phyloP scores from a whole-genome alignment of 768 basidiomycete genomes.

The Psilocybe sp. region DNA sequence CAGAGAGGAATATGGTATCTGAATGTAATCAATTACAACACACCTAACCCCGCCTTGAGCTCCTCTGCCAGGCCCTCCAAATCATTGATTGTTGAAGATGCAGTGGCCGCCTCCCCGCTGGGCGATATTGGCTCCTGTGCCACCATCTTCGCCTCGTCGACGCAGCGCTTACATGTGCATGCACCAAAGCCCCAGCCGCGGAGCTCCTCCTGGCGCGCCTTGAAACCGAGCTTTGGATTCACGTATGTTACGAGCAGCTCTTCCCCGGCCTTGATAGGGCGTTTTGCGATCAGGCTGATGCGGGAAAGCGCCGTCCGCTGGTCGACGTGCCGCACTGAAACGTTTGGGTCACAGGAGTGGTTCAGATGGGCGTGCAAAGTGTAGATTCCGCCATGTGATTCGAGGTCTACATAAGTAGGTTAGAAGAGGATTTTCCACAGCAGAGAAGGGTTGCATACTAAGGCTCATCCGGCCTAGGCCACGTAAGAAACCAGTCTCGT shows the following conservation, averaged over 20 bases:
- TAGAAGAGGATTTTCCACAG: neutral
- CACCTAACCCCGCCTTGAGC: conserved; percentile 63
- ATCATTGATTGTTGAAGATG: conserved; percentile 17
- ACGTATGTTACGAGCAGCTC: conserved; percentile 82
- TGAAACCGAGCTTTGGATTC: conserved; percentile 52
- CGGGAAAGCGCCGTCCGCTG: conserved; percentile 65
- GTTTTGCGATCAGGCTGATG: conserved; percentile 71
- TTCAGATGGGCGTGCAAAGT: conserved; percentile 85
- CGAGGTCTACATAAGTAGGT: conserved; percentile 52
- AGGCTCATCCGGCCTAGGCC: conserved; percentile 78
- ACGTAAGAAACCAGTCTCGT: conserved; percentile 64
- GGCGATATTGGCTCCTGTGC: conserved; percentile 22
- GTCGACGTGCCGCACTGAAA: conserved; percentile 76
- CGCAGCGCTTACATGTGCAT: conserved; percentile 69
- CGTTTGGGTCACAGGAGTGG: conserved; percentile 79
- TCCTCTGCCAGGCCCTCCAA: conserved; percentile 54
- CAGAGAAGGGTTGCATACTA: conserved; percentile 47
- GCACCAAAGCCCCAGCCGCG: conserved; percentile 73
- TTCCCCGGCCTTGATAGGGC: conserved; percentile 62
- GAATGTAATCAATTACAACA: conserved; percentile 28
- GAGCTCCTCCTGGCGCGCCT: conserved; percentile 49
- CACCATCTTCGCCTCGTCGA: conserved; percentile 48
- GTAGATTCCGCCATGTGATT: conserved; percentile 86
- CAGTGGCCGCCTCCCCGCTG: too few species aligned
- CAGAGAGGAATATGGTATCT: too few species aligned